Percentiles rank a stretch among this genome's conserved stretches.
Evolutionary conservation across 345 rosid genomes (phyloP).

Genomic region (Orychophragmus violaceus): DNA sequence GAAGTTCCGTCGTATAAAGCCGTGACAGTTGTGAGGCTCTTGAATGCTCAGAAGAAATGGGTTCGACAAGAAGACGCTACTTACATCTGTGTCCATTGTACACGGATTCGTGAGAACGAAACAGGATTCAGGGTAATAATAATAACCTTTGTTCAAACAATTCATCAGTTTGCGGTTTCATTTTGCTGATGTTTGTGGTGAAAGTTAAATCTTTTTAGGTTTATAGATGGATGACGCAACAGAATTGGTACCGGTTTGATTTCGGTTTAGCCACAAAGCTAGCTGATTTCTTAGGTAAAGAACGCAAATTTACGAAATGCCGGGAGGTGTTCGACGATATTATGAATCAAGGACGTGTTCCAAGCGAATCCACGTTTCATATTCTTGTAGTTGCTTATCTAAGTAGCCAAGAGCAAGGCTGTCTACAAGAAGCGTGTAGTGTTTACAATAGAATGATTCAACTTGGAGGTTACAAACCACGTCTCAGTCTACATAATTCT

Average conservation of each 20-base stretch:
- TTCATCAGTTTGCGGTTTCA: background rate
- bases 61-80: slow-evolving; percentile 77
- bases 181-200: background rate
- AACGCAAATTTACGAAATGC: slow-evolving; percentile 66
- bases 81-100: slow-evolving; percentile 60
- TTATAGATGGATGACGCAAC: slow-evolving; percentile 90
- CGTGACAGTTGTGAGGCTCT: slow-evolving; percentile 56
- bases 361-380: slow-evolving; percentile 84
- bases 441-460: slow-evolving; percentile 90
- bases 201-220: slow-evolving; percentile 44
- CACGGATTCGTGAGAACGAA: slow-evolving; percentile 80
- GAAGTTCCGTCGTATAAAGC: slow-evolving; percentile 69
- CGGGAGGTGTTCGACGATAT: slow-evolving; percentile 74
- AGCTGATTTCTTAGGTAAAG: slow-evolving; percentile 83
- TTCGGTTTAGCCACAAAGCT: slow-evolving; percentile 83
- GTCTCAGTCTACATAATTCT: slow-evolving; percentile 64
- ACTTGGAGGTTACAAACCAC: slow-evolving; percentile 76
- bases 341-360: slow-evolving; percentile 82
- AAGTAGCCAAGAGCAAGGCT: slow-evolving; percentile 58
- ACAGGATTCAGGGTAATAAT: slow-evolving; percentile 54
- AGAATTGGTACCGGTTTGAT: slow-evolving; percentile 76
- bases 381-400: slow-evolving; percentile 74
- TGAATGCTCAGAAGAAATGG: slow-evolving; percentile 87
- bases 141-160: background rate
- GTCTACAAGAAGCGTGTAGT: slow-evolving; percentile 69